Base-by-base conservation (phyloP, 2,329 filamentous ascomycete genomes). In the Verticillium zaregamsianum region DNA sequence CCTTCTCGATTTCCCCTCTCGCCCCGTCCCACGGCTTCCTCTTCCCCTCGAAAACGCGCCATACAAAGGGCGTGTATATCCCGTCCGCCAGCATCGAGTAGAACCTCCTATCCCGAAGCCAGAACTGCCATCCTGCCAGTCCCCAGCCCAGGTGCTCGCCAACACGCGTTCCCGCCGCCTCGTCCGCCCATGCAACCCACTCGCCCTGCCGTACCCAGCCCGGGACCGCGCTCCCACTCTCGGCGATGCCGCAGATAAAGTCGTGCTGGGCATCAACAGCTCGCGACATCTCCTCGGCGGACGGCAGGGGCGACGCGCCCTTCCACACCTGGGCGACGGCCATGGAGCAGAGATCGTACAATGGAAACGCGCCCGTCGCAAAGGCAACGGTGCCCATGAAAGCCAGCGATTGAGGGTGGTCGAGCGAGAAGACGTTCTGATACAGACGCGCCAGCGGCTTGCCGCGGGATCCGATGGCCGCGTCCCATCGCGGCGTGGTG, bases 121-220 rank as follows among this genome's bases (percentile, higher is more conserved):
- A 79, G 45, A 78, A 77, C 54, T 69, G 68, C 79, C 79, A 80
- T 0, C 76, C 77, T 17, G 70, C 69, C 69, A 65, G 71, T 1
- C 76, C 76, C 70, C 76, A 79, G 0, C 76, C 74, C 1, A 81
- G 60, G 12, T 76, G 74, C 62, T 79, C 74, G 2, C 35, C 8
- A 63, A 79, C 72, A 0, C 78, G 74, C 0, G 76, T 79, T 1
- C 78, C 78, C 0, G 76, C 77, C 7, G 77, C 68, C 7, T 72
- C 63, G 56, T 80, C 72, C 57, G 78, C 66, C 55, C 72, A 77
- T 0, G 63, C 65, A 15, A 76, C 69, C 70, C 58, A 28, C 49
- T n/a, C 69, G 66, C 60, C 64, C 72, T 8, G 74, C 69, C 32
- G 59, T 31, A 56, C 62, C 25, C 15, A 66, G 25, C 54, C 54